Percentiles rank a stretch among this genome's conserved stretches.
These are phyloP conservation scores for Cytospora mali DNA, from an alignment of 2,329 filamentous ascomycete genomes.

Conservation along the genomic window DNA sequence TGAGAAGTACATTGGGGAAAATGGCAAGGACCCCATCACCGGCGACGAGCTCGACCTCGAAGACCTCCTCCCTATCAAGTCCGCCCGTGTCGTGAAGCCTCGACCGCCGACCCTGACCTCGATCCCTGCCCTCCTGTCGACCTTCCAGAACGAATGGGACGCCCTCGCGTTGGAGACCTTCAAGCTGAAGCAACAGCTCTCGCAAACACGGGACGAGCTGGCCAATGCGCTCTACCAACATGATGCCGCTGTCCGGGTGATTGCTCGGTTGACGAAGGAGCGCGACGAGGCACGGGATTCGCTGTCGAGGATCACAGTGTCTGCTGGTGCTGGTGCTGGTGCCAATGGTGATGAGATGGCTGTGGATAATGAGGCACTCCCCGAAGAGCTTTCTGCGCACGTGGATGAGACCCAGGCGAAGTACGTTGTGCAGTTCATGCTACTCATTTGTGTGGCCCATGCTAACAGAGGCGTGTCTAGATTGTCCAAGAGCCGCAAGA, in stretches of 20 bases:
- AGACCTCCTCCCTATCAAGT: constrained; percentile 86
- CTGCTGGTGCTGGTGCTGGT: constrained; percentile 46
- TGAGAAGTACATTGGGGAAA: constrained; percentile 89
- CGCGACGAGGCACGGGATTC: constrained; percentile 90
- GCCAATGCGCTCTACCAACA: constrained; percentile 94
- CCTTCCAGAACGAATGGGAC: constrained; percentile 99
- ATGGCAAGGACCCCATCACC: constrained; percentile 89
- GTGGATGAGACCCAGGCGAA: constrained; percentile 80
- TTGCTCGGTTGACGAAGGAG: constrained; percentile 87
- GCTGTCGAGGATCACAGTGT: constrained; percentile 79
- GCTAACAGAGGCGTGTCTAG: constrained; percentile 47
- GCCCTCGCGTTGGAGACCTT: constrained; percentile 89
- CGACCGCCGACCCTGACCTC: constrained; percentile 93
- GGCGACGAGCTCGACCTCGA: constrained; percentile 81
- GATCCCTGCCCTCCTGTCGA: constrained; percentile 88
- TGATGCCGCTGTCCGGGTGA: constrained; percentile 94
- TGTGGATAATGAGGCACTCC: constrained; percentile 78
- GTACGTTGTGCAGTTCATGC: constrained; percentile 53
- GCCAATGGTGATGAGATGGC: constrained; percentile 85
- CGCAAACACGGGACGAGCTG: constrained; percentile 89
- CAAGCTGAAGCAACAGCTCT: constrained; percentile 84
- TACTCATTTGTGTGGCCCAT: neutral
- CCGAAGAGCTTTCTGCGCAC: constrained; percentile 69
- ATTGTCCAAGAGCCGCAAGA: constrained; percentile 85
- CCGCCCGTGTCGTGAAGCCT: constrained; percentile 80